Evolutionary conservation across 805 yeast genomes (phyloP), one percentile per base, ranked within the genome.

Genomic region (Cyberlindnera maritima): DNA sequence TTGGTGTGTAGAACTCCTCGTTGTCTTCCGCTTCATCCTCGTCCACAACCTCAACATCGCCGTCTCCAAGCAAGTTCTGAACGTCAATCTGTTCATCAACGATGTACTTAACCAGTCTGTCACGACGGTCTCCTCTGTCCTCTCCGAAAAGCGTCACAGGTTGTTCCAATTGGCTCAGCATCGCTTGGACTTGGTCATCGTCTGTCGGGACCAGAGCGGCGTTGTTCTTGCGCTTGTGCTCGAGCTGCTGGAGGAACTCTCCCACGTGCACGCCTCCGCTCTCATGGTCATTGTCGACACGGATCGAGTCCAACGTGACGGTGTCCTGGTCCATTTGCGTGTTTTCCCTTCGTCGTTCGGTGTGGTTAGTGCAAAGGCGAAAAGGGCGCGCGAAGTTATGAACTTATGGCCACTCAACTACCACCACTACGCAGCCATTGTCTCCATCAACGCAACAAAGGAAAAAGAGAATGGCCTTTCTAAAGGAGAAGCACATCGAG

Each of bases 1-100:
- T 96, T 0, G 95, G 96, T 0, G 96, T 89, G 58, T 81, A 89
- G 59, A 85, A 90, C 49, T 89, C 96, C 42, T 84, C 95, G 13
- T 87, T 84, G 10, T 80, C 83, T 1, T 73, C 81, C 3, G 69
- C 79, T 1, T 66, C 74, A 1, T 64, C 76, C 7, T 62, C 70
- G 1, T 51, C 63, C 13, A 44, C 57, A 10, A 47, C 63, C 5
- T 47, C 48, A 44, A 36, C 52, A 12, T 54, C 63, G 6, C 53
- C 53, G 11, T 53, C 61, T 20, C 21, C 43, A 2, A 40, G 21
- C 19, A 52, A 17, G 5, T 14, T 33, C 8, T 44, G 35, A 48
- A 65, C 45, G 12, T 64, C 53, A 3, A 57, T 54, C 41, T 62
- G 61, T 43, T 65, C 57, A 36, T 68, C 72, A 3, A 54, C 45